These are phyloP conservation scores for Fusarium compactum DNA, from an alignment of 2,329 filamentous ascomycete species.

Conservation along the genomic window DNA sequence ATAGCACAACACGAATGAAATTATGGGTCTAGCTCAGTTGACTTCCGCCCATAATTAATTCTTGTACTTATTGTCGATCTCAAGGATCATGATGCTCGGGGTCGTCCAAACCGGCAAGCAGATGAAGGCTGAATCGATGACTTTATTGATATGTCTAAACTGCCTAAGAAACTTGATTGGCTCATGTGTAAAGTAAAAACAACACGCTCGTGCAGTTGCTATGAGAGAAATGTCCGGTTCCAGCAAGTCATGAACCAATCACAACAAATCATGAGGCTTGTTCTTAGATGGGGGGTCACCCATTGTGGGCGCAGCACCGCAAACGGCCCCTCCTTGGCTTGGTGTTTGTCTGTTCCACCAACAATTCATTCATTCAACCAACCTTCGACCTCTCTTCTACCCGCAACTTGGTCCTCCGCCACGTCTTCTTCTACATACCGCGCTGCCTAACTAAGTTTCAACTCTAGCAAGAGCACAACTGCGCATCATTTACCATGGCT, in stretches of 20 bases:
- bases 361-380: neutral
- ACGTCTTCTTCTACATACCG: slow-evolving; percentile 3
- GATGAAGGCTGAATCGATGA: neutral
- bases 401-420: slow-evolving; percentile 25
- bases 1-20: slow-evolving; percentile 40
- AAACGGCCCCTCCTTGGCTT: slow-evolving; percentile 36
- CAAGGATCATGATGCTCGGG: neutral
- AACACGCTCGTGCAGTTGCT: neutral
- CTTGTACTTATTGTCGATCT: slow-evolving; percentile 22
- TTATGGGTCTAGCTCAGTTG: slow-evolving; percentile 36
- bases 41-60: neutral
- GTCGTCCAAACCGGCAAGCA: neutral
- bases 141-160: neutral
- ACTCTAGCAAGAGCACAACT: slow-evolving; percentile 1
- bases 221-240: neutral
- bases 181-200: neutral
- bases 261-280: slow-evolving; percentile 11
- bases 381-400: slow-evolving; percentile 22
- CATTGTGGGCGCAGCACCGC: slow-evolving; percentile 36
- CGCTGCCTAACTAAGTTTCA: neutral
- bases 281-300: slow-evolving; percentile 18
- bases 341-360: slow-evolving; percentile 28
- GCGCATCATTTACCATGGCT: slow-evolving; percentile 49
- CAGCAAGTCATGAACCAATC: slow-evolving; percentile 17
- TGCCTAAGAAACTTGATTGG: neutral